These are phyloP conservation scores for Nicotiana knightiana DNA, from an alignment of 257 asterid genomes.

Conservation along the genomic window DNA sequence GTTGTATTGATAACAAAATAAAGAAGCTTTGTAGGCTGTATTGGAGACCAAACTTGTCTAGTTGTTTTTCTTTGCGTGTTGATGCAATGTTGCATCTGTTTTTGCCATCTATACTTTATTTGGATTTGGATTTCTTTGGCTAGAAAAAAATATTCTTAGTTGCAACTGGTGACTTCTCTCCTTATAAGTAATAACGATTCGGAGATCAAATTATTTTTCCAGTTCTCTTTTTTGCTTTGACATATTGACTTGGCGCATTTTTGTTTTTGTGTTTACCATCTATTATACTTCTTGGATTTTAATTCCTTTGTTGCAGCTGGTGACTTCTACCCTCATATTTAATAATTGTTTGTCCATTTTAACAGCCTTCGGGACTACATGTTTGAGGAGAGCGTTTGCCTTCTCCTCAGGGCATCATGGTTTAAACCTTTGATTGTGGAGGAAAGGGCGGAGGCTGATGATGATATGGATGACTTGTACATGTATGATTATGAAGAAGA, in stretches of 20 bases:
- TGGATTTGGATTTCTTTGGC: too few relatives aligned
- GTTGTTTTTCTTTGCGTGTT: background rate
- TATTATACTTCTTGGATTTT: background rate
- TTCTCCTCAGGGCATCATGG: constrained; percentile 91
- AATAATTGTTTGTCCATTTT: background rate
- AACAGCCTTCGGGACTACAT: constrained; percentile 73
- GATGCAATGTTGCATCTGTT: background rate
- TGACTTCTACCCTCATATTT: background rate
- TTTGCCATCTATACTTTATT: background rate
- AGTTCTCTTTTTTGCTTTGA: background rate
- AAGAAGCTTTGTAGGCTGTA: background rate
- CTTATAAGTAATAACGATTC: too few relatives aligned
- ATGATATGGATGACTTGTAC: constrained; percentile 46
- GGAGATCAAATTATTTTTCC: too few relatives aligned
- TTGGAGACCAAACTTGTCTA: background rate
- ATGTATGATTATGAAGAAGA: constrained; percentile 28
- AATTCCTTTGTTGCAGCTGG: background rate
- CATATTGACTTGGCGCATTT: background rate
- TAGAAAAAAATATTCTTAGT: too few relatives aligned
- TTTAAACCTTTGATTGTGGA: constrained; percentile 64
- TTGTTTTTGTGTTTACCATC: background rate
- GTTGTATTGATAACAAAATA: too few relatives aligned
- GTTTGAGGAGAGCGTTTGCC: constrained; percentile 97
- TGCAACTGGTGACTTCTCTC: too few relatives aligned
- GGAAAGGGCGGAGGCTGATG: constrained; percentile 49